These are phyloP conservation scores for Elaeagnus macrophylla DNA, from an alignment of 306 rosid species.

Conservation along the genomic window DNA sequence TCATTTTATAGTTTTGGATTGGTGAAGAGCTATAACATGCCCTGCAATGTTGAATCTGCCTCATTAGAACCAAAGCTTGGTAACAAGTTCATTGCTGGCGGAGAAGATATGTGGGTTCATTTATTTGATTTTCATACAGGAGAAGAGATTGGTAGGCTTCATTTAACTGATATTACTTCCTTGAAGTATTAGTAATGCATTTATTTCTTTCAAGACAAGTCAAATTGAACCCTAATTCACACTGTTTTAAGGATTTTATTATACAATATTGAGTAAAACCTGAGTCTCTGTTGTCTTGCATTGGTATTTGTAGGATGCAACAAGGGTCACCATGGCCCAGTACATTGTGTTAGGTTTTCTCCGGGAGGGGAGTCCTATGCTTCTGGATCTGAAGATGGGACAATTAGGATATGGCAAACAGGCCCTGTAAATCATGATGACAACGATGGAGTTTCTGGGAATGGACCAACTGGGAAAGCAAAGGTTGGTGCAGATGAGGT, in stretches of 20 bases:
- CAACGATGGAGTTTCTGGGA: conserved; percentile 31
- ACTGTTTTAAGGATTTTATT: no score
- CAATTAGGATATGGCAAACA: conserved; percentile 91
- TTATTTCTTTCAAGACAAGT: no score
- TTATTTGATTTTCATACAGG: conserved; percentile 79
- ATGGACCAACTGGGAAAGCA: conserved; percentile 46
- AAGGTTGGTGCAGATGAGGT: conserved; percentile 54
- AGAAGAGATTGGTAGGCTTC: conserved; percentile 64
- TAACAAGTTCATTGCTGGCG: conserved; percentile 81
- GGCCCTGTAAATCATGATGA: conserved; percentile 60
- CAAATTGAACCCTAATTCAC: no score
- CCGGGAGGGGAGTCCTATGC: conserved; percentile 97
- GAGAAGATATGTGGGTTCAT: conserved; percentile 93
- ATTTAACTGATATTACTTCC: background rate
- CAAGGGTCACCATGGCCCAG: conserved; percentile 95
- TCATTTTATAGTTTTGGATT: conserved; percentile 52
- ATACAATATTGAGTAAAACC: background rate
- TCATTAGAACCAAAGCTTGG: conserved; percentile 83
- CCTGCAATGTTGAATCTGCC: conserved; percentile 78
- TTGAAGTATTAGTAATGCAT: no score
- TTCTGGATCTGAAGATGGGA: conserved; percentile 94
- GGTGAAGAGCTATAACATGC: conserved; percentile 84
- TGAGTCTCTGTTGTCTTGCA: background rate
- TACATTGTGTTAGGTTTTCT: conserved; percentile 80
- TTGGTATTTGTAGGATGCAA: conserved; percentile 58